Percentiles rank a stretch among this genome's conserved stretches.
These are phyloP conservation scores for Ehretia macrophylla DNA, from an alignment of 257 asterid species.

Conservation along the genomic window DNA sequence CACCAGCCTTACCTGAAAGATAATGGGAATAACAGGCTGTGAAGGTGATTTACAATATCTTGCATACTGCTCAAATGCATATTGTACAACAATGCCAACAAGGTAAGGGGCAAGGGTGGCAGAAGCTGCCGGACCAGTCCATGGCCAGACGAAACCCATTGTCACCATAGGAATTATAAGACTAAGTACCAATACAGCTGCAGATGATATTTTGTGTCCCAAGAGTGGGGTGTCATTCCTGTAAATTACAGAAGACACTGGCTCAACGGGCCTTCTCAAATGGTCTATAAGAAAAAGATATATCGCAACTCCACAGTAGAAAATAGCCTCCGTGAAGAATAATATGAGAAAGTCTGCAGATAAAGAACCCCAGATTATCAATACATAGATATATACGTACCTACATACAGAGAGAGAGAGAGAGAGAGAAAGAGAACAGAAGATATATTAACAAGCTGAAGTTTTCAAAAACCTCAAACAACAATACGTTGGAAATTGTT, in stretches of 20 bases:
- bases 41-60: conserved; percentile 65
- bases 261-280: conserved; percentile 46
- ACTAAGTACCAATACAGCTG: conserved; percentile 71
- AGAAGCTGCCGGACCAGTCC: conserved; percentile 99
- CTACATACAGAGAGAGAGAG: no score
- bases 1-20: conserved; percentile 65
- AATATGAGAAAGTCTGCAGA: conserved; percentile 83
- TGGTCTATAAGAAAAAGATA: conserved; percentile 69
- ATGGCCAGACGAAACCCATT: conserved; percentile 97
- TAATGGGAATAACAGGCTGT: conserved; percentile 73
- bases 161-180: conserved; percentile 81
- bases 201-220: conserved; percentile 69
- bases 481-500: no score
- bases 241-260: conserved; percentile 35
- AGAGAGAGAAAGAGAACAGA: no score
- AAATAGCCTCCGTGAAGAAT: conserved; percentile 93
- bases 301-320: conserved; percentile 83
- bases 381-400: no score
- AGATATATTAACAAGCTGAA: no score
- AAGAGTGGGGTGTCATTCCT: conserved; percentile 34
- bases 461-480: no score
- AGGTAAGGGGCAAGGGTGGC: conserved; percentile 94
- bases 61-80: conserved; percentile 85
- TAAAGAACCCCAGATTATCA: no score
- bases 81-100: conserved; percentile 84